These are phyloP conservation scores for Dalbergia oliveri DNA, from an alignment of 306 rosid species.

Conservation along the genomic window DNA sequence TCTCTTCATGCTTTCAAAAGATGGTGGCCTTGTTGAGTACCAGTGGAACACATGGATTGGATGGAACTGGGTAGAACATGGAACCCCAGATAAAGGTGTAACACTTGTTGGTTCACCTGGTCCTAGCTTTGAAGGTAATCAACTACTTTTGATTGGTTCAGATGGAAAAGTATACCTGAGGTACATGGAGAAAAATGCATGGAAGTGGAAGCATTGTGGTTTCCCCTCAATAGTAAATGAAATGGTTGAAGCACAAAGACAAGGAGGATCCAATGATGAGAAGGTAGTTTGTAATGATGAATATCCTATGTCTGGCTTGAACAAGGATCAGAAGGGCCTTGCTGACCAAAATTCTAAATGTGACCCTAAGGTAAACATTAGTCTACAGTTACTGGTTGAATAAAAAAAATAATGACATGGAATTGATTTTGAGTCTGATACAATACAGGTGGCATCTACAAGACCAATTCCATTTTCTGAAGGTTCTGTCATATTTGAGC, in stretches of 20 bases:
- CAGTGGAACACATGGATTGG: constrained; percentile 78
- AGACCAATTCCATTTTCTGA: constrained; percentile 84
- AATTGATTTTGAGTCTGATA: constrained; percentile 45
- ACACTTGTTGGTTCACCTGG: constrained; percentile 76
- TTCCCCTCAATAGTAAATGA: constrained; percentile 59
- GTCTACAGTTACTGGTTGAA: background rate
- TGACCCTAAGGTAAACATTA: constrained; percentile 68
- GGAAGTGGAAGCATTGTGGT: constrained; percentile 89
- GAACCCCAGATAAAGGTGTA: constrained; percentile 80
- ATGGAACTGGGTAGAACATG: constrained; percentile 98
- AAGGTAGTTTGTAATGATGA: constrained; percentile 46
- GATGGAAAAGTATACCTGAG: constrained; percentile 88
- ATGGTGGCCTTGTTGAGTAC: constrained; percentile 90
- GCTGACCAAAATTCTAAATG: constrained; percentile 55
- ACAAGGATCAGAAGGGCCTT: constrained; percentile 42
- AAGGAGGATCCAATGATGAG: constrained; percentile 41
- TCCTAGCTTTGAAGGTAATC: constrained; percentile 79
- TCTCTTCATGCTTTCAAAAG: constrained; percentile 82
- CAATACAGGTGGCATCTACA: constrained; percentile 76
- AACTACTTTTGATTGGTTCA: constrained; percentile 82
- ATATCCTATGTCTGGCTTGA: constrained; percentile 52
- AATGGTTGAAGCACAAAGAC: constrained; percentile 47
- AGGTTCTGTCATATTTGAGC: constrained; percentile 81
- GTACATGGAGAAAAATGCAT: constrained; percentile 70
- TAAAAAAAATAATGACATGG: background rate